These are phyloP conservation scores for Nevesoporus exiguus DNA, from an alignment of 768 basidiomycete species.

Conservation along the genomic window DNA sequence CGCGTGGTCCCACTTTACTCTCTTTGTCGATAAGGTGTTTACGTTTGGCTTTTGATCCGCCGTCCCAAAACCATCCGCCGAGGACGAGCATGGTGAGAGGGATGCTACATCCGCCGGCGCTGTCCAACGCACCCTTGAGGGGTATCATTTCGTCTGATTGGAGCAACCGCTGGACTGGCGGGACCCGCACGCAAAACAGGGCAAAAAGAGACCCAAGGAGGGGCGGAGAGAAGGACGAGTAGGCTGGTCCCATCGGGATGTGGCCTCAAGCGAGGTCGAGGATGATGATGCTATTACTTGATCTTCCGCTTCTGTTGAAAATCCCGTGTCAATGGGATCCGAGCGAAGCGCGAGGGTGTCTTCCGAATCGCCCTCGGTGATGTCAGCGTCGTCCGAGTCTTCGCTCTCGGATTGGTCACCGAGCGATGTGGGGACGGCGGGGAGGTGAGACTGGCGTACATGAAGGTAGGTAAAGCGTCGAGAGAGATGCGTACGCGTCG, in stretches of 20 bases:
- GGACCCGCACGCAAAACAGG: conserved; percentile 72
- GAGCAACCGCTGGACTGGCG: conserved; percentile 69
- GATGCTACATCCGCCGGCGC: conserved; percentile 75
- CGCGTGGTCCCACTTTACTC: not conserved
- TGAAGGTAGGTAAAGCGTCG: not conserved
- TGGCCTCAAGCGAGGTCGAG: too few relatives aligned
- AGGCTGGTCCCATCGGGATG: conserved; percentile 5
- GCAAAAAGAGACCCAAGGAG: conserved; percentile 77
- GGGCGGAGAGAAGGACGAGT: conserved; percentile 70
- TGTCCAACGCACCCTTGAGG: conserved; percentile 62
- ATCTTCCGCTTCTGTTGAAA: conserved; percentile 16
- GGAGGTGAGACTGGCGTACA: conserved; percentile 14
- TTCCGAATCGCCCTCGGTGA: conserved; percentile 21
- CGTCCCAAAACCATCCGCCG: conserved; percentile 83
- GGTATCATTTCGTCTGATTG: conserved; percentile 56
- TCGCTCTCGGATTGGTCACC: conserved; percentile 29
- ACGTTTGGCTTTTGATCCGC: conserved; percentile 9
- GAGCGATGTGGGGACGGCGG: conserved; percentile 19
- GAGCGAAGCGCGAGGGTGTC: conserved; percentile 12
- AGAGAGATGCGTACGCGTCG: not conserved
- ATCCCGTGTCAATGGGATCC: conserved; percentile 9
- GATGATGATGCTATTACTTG: not conserved
- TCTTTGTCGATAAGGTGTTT: not conserved
- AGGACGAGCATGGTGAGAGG: conserved; percentile 89
- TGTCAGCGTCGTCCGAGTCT: conserved; percentile 11